These are phyloP conservation scores for Tagetes patula DNA, from an alignment of 129 eudicot species.

Conservation along the genomic window DNA sequence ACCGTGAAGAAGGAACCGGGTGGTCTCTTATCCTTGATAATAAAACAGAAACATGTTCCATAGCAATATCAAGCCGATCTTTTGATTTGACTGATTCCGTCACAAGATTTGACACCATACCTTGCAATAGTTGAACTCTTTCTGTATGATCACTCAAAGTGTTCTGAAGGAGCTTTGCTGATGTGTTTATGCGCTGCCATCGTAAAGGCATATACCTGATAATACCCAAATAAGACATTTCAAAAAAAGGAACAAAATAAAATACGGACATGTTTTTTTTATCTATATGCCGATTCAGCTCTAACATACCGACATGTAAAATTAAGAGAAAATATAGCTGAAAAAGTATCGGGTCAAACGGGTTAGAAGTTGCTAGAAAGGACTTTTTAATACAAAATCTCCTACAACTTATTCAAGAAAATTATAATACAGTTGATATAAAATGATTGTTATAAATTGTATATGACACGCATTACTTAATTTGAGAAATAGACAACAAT, in stretches of 20 bases:
- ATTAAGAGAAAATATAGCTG: background rate
- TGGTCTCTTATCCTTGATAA: slow-evolving; percentile 75
- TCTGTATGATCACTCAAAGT: slow-evolving; percentile 60
- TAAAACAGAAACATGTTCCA: slow-evolving; percentile 76
- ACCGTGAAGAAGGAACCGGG: slow-evolving; percentile 54
- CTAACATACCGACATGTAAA: background rate
- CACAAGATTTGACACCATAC: slow-evolving; percentile 76
- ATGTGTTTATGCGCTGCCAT: slow-evolving; percentile 69
- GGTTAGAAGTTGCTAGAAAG: background rate
- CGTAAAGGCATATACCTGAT: slow-evolving; percentile 67
- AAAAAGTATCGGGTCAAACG: background rate
- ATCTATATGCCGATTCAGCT: background rate
- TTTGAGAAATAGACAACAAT: background rate
- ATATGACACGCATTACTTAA: background rate
- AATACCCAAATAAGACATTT: background rate
- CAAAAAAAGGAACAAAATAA: background rate
- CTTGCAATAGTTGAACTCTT: slow-evolving; percentile 72
- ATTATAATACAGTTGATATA: background rate
- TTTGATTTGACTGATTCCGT: slow-evolving; percentile 82
- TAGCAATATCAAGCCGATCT: slow-evolving; percentile 79
- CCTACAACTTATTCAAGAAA: background rate
- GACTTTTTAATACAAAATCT: background rate
- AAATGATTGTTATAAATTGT: background rate
- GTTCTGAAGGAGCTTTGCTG: slow-evolving; percentile 48
- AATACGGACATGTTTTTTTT: background rate